Evolutionary conservation across 768 basidiomycete species (phyloP), one percentile per base, ranked within the genome.

Genomic region (Psilocybe sp.): DNA sequence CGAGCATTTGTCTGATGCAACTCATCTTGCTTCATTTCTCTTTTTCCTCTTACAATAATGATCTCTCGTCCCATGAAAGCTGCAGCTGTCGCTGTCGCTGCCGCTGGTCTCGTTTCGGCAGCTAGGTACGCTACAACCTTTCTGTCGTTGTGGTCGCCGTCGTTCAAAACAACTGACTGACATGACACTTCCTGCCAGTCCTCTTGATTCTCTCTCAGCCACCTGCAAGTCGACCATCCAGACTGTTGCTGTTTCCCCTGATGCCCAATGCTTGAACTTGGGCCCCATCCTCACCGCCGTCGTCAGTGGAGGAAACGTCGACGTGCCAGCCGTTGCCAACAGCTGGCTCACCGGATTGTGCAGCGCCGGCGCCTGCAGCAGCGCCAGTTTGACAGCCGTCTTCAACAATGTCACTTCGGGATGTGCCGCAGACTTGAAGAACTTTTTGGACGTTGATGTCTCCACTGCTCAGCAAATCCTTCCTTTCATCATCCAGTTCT

Each of bases 281-380:
- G 43, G 60, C 7, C 64, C 61, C 5, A 57, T 28, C 23, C 23
- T 68, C 44, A 59, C 76, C 8, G 46, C 60, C 2, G 65, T 66
- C 19, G 28, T 47, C 1, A 34, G 31, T 2, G 39, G 49, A 14
- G 37, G 41, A 19, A 69, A 69, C 49, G 56, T 65, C 11, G 76
- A 78, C n/a, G 51, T 82, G 47, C 64, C 78, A 14, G 56, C 58
- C 10, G 68, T 81, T 7, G 53, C 87, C 46, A 69, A 82, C 63
- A 73, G 49, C 34, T 89, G 87, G 87, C 63, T 85, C 42, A 71
- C 64, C 0, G 79, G 79, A 31, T 34, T 84, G 45, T 87, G 85
- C 60, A 55, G 72, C 10, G 62, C 66, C 36, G 65, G 59, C 10
- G 43, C 77, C 5, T 87, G 86, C 60, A 77, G 70, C 51, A 85